Evolutionary conservation across 371 early-diverging fungal species (phyloP), one percentile per base, ranked within the genome.

Genomic region (Lichtheimia ramosa): DNA sequence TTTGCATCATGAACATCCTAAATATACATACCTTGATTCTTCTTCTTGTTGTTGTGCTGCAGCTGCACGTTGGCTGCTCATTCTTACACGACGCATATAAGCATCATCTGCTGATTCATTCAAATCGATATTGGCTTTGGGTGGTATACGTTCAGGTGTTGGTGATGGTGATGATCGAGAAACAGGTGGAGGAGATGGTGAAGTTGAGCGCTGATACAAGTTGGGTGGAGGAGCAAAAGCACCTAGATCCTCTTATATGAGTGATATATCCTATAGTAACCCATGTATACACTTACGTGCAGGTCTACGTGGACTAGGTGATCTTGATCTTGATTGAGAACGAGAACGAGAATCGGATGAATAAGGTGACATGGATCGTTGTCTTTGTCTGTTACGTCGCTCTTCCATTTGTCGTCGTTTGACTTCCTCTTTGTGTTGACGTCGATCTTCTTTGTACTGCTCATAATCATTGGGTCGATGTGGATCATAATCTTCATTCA

Each of bases 101-200:
- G 88, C 92, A 61, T 91, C 92, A 23, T 90, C 90, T 25, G 88
- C 90, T 1, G 87, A 74, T 23, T 78, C 79, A 48, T 83, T 82
- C 5, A 68, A 61, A 57, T 77, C 68, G 10, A 78, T 64, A 24
- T 40, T 23, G 6, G 41, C 34, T 25, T 63, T 34, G 12, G 53
- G 34, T 16, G 18, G 28, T 15, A 56, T 16, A 14, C n/a, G 23
- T 16, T 39, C 50, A 15, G 63, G 41, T 25, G 62, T 39, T 21
- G 63, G 58, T 14, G 63, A 28, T 10, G 59, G 20, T 6, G 59
- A 55, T 2, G 23, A 54, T 21, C 52, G 43, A 2, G 43, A 43
- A 21, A 43, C 58, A 52, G 56, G 43, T 39, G 51, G 51, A 34
- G 61, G 59, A 13, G 62, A 46, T 3, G 41, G 59, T 40, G 64